These are phyloP conservation scores for Jatropha multifida DNA, from an alignment of 441 rosid species.

Conservation along the genomic window DNA sequence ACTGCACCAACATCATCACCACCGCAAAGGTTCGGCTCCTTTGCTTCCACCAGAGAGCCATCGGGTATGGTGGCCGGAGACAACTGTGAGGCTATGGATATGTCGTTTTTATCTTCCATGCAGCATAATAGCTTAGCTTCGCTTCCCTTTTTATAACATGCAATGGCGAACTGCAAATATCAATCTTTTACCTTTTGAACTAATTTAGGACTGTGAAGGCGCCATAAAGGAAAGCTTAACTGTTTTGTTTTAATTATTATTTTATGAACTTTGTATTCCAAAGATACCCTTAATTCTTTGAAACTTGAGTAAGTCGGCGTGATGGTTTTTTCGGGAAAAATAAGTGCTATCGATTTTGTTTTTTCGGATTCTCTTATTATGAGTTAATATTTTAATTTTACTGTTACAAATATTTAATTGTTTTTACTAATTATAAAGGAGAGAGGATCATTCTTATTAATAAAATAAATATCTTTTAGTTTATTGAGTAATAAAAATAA, in stretches of 20 bases:
- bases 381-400: background rate
- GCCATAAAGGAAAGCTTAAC: conserved; percentile 1
- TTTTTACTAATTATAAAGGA: background rate
- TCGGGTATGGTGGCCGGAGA: background rate
- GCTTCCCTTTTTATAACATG: background rate
- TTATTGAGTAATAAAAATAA: conserved; percentile 6
- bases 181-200: background rate
- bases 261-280: no score
- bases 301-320: no score
- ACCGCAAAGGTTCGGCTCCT: background rate
- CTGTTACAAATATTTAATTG: conserved; percentile 12
- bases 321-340: background rate
- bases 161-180: no score
- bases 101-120: background rate
- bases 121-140: background rate
- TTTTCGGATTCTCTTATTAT: background rate
- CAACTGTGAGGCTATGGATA: background rate
- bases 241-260: background rate
- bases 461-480: conserved; percentile 8
- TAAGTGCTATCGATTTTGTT: background rate
- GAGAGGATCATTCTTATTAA: background rate
- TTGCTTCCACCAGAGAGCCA: background rate
- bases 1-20: background rate
- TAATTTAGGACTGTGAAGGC: background rate
- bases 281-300: background rate